Evolutionary conservation across 1,284 basidiomycete genomes (phyloP).

Genomic region (Prillingera fragicola): DNA sequence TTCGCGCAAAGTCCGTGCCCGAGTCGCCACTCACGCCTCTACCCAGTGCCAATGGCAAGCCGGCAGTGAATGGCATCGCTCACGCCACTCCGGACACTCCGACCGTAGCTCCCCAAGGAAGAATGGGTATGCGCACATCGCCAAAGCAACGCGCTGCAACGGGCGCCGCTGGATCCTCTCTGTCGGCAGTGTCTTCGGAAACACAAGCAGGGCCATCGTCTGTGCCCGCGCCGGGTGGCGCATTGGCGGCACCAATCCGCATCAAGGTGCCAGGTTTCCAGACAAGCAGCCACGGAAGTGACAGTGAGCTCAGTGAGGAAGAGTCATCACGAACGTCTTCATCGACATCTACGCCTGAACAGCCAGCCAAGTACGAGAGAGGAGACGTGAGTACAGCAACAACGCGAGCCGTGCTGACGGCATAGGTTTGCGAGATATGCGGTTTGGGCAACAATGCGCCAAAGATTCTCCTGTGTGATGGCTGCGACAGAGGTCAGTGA

Average conservation of each 20-base stretch:
- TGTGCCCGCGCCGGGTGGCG: not conserved
- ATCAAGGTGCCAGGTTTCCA: slow-evolving; percentile 36
- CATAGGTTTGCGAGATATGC: slow-evolving; percentile 82
- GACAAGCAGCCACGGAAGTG: slow-evolving; percentile 31
- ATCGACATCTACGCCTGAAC: slow-evolving; percentile 11
- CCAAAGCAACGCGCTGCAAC: too few species aligned
- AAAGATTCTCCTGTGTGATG: slow-evolving; percentile 93
- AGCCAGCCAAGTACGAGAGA: slow-evolving; percentile 35
- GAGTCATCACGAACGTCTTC: slow-evolving; percentile 19
- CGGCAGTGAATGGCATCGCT: slow-evolving; percentile 15
- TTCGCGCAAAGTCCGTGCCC: slow-evolving; percentile 57
- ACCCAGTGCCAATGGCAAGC: slow-evolving; percentile 20
- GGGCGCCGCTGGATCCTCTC: slow-evolving; percentile 6
- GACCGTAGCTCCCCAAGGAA: slow-evolving; percentile 19
- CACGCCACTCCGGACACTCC: slow-evolving; percentile 14
- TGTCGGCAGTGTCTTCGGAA: not conserved
- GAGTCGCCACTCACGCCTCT: slow-evolving; percentile 26
- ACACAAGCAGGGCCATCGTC: not conserved
- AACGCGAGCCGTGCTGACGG: not conserved
- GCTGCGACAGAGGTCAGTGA: slow-evolving; percentile 82
- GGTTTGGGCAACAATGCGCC: slow-evolving; percentile 77
- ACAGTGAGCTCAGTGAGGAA: slow-evolving; percentile 39
- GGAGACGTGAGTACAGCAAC: slow-evolving; percentile 40
- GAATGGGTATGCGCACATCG: slow-evolving; percentile 11
- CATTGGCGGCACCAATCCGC: slow-evolving; percentile 7